A percentile compares a stretch with the other conserved stretches of the same genome.
Evolutionary conservation across 208 protist genomes (phyloP).

Genomic region (Acanthamoeba rhysodes): DNA sequence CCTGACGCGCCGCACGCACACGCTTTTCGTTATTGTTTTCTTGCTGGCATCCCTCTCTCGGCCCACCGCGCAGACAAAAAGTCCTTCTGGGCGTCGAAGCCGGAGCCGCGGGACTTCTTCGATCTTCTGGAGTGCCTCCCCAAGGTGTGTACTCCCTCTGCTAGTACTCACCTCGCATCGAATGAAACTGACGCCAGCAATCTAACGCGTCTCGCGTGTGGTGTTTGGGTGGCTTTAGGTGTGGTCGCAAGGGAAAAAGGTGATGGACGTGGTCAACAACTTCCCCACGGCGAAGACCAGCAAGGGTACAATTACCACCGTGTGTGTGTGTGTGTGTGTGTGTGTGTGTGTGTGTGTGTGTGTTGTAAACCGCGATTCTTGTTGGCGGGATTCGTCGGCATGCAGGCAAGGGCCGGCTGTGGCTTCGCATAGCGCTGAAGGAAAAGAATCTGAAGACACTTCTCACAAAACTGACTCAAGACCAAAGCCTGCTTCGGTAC

Average conservation of each 20-base stretch:
- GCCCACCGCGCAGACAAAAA: neutral
- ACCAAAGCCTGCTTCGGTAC: slow-evolving; percentile 1
- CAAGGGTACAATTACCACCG: neutral
- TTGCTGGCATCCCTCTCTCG: neutral
- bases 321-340: too few species aligned
- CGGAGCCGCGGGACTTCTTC: slow-evolving; percentile 41
- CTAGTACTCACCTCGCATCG: too few species aligned
- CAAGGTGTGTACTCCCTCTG: neutral
- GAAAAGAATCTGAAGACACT: slow-evolving; percentile 43
- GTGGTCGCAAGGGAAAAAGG: neutral
- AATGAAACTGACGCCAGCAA: neutral
- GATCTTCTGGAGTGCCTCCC: slow-evolving; percentile 22
- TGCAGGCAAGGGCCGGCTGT: slow-evolving; percentile 53
- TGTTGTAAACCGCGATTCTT: too few species aligned
- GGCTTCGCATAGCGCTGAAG: slow-evolving; percentile 62
- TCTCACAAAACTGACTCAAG: slow-evolving; percentile 10
- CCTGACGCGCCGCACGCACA: neutral
- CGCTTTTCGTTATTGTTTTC: neutral
- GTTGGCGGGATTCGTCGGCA: too few species aligned
- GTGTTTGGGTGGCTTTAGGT: neutral
- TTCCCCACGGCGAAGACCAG: slow-evolving; percentile 37
- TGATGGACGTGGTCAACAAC: slow-evolving; percentile 13
- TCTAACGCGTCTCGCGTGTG: neutral
- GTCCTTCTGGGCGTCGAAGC: slow-evolving; percentile 16
- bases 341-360: too few species aligned